Conservation (phyloP, 1,284 basidiomycete species). For the Sporisorium sorghi region DNA sequence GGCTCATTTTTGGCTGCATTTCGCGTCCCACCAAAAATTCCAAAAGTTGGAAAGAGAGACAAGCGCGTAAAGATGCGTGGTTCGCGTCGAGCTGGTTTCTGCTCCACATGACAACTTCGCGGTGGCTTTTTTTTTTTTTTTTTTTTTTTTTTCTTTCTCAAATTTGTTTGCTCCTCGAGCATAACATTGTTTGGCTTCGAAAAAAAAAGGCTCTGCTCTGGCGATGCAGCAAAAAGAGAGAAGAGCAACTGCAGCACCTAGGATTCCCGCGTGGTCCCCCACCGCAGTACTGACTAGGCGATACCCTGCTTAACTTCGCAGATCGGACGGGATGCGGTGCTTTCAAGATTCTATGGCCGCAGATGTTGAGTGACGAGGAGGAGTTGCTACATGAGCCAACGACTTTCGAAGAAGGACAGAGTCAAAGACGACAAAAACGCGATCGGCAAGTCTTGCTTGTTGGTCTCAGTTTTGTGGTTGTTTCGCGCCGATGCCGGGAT, state of each 20-base stretch:
- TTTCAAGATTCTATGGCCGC: constrained; percentile 83
- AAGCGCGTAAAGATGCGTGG: constrained; percentile 36
- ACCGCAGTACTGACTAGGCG: constrained; percentile 84
- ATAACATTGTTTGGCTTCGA: neutral
- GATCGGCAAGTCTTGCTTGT: neutral
- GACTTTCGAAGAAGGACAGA: neutral
- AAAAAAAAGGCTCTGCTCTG: no score
- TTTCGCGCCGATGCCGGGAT: neutral
- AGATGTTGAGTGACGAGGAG: constrained; percentile 70
- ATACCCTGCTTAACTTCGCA: constrained; percentile 83
- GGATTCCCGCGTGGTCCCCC: constrained; percentile 85
- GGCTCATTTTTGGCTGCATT: no score
- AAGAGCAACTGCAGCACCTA: constrained; percentile 83
- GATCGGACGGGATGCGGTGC: constrained; percentile 84
- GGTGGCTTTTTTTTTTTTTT: no score
- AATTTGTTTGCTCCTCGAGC: neutral
- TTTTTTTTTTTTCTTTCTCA: no score
- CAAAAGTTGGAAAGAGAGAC: neutral
- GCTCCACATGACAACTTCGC: constrained; percentile 28
- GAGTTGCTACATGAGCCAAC: neutral
- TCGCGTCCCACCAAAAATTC: constrained; percentile 14
- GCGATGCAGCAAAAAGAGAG: no score
- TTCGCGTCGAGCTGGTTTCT: constrained; percentile 11
- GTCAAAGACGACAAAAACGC: neutral
- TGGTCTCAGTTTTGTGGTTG: neutral